These are phyloP conservation scores for Geotrichum phurueaensis DNA, from an alignment of 1,139 yeast species.

Conservation along the genomic window DNA sequence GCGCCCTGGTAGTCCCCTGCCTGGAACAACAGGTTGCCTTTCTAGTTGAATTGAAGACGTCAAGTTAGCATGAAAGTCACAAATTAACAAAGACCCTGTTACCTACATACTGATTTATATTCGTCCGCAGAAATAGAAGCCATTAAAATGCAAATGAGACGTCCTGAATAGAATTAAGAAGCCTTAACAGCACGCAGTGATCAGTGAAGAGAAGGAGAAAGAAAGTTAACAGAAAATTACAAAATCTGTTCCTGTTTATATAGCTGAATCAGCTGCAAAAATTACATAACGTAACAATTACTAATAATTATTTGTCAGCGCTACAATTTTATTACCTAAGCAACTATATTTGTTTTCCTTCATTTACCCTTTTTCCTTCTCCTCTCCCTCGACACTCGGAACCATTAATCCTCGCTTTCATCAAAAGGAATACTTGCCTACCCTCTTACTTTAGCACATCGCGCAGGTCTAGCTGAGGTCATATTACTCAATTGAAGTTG, in stretches of 20 bases:
- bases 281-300: neutral
- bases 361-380: neutral
- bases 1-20: constrained; percentile 37
- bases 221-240: neutral
- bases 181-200: neutral
- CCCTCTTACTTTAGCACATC: neutral
- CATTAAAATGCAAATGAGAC: neutral
- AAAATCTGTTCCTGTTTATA: neutral
- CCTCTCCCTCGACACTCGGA: neutral
- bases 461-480: neutral
- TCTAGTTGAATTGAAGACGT: constrained; percentile 16
- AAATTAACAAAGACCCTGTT: neutral
- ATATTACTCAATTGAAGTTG: neutral
- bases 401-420: neutral
- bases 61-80: neutral
- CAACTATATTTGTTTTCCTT: neutral
- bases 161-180: neutral
- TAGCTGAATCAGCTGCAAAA: neutral
- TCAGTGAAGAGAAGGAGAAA: neutral
- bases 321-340: neutral
- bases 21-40: constrained; percentile 34
- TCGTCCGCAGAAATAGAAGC: neutral
- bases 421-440: neutral
- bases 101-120: neutral
- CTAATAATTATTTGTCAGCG: no score